Conservation (phyloP, 495 filamentous ascomycete genomes). For the Penicillium turbatum region DNA sequence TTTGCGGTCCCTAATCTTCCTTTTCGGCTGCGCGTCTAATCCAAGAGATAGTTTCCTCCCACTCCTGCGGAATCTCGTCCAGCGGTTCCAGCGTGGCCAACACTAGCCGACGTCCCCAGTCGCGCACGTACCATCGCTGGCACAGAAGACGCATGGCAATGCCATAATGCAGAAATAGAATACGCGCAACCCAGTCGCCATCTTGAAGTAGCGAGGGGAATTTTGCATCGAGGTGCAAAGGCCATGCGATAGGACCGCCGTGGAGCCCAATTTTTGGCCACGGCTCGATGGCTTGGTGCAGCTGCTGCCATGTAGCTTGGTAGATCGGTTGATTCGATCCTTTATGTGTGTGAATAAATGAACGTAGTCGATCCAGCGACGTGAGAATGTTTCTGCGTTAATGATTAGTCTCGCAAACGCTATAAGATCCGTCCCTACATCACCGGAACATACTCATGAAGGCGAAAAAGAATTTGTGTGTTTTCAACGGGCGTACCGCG, state of each 20-base stretch:
- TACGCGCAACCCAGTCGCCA: conserved; percentile 36
- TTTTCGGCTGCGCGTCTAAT: conserved; percentile 24
- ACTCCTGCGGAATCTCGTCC: conserved; percentile 29
- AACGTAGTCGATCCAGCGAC: conserved; percentile 22
- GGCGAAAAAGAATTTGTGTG: conserved; percentile 9
- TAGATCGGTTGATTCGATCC: conserved; percentile 10
- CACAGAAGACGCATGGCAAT: conserved; percentile 35
- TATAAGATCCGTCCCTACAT: neutral
- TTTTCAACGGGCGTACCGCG: neutral
- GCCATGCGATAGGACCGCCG: conserved; percentile 38
- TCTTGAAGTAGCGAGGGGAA: conserved; percentile 26
- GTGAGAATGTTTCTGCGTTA: conserved; percentile 15
- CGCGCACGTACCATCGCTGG: conserved; percentile 38
- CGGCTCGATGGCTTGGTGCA: conserved; percentile 28
- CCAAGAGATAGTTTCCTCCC: conserved; percentile 35
- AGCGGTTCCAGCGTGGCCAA: conserved; percentile 27
- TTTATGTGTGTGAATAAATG: conserved; percentile 21
- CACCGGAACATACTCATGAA: conserved; percentile 21
- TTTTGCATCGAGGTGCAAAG: conserved; percentile 30
- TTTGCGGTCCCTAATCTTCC: conserved; percentile 1
- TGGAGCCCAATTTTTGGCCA: conserved; percentile 33
- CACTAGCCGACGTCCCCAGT: conserved; percentile 37
- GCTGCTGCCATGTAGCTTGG: conserved; percentile 25
- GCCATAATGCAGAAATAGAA: conserved; percentile 38
- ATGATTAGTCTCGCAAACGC: neutral